A percentile compares a stretch with the other conserved stretches of the same genome.
These are phyloP conservation scores for Populus hybrid DNA, from an alignment of 441 rosid species.

Conservation along the genomic window DNA sequence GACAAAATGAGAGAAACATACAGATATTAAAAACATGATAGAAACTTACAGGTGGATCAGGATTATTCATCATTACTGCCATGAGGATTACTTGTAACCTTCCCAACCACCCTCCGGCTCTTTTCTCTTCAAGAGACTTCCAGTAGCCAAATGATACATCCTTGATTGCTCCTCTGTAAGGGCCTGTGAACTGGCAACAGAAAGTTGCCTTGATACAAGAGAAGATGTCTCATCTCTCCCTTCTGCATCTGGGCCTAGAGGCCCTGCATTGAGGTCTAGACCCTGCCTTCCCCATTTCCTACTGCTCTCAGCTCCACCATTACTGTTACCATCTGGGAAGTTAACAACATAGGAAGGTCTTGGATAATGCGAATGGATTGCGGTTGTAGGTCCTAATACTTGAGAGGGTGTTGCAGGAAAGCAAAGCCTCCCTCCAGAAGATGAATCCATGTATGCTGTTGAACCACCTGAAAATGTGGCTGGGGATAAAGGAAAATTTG, in stretches of 20 bases:
- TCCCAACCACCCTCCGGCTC: conserved; percentile 55
- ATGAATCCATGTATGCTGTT: conserved; percentile 34
- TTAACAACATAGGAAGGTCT: conserved; percentile 35
- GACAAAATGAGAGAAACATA: not conserved
- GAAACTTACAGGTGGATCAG: conserved; percentile 47
- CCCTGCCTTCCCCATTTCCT: conserved; percentile 41
- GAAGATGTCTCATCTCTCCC: conserved; percentile 34
- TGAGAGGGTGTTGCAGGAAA: conserved; percentile 38
- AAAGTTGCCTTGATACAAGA: conserved; percentile 26
- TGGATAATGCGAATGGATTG: conserved; percentile 31
- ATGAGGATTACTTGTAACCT: conserved; percentile 36
- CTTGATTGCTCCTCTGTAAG: conserved; percentile 35
- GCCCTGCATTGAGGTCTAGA: conserved; percentile 47
- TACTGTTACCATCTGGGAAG: conserved; percentile 23
- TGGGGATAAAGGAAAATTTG: conserved; percentile 36
- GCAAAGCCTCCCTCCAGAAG: conserved; percentile 36
- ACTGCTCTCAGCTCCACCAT: conserved; percentile 24
- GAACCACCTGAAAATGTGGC: conserved; percentile 36
- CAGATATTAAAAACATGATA: not conserved
- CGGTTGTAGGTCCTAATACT: conserved; percentile 31
- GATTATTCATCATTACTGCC: conserved; percentile 30
- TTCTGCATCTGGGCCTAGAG: conserved; percentile 36
- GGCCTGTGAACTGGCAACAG: conserved; percentile 31
- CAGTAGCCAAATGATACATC: conserved; percentile 30
- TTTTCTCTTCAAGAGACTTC: conserved; percentile 38